phyloP scores from a whole-genome alignment of 352 stramenopile species.

The Globisporangium okanoganense region DNA sequence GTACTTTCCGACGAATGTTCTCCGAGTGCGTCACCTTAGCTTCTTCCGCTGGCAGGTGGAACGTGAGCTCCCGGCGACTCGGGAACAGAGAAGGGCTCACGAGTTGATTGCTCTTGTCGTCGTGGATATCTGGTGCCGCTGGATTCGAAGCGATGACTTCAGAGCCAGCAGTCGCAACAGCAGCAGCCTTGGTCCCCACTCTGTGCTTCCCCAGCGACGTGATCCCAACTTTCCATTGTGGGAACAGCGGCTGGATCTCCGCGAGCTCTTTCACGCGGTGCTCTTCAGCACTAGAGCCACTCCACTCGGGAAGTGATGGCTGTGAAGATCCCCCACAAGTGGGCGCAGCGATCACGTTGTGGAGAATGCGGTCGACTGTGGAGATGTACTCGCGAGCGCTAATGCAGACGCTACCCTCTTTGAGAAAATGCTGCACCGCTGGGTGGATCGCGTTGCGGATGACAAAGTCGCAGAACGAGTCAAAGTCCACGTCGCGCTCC shows the following conservation, averaged over 20 bases:
- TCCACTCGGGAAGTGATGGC: no score
- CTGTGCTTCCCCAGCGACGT: conserved; percentile 12
- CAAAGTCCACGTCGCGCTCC: conserved; percentile 35
- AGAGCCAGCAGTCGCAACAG: not conserved
- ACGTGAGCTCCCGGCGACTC: conserved; percentile 21
- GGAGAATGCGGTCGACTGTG: conserved; percentile 36
- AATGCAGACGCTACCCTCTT: conserved; percentile 33
- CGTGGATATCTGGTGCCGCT: not conserved
- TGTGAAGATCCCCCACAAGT: not conserved
- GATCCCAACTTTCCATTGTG: conserved; percentile 37
- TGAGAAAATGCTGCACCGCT: conserved; percentile 44
- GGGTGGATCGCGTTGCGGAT: conserved; percentile 44
- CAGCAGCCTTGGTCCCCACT: conserved; percentile 3
- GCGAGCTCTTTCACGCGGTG: conserved; percentile 32
- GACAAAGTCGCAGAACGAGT: conserved; percentile 43
- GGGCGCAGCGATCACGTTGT: conserved; percentile 27
- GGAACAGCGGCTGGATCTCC: conserved; percentile 42
- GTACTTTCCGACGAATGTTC: conserved; percentile 51
- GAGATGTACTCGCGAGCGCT: conserved; percentile 48
- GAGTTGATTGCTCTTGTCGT: not conserved
- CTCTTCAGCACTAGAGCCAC: not conserved
- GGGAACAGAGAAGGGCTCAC: no score
- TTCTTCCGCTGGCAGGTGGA: conserved; percentile 24
- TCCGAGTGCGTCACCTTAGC: conserved; percentile 29
- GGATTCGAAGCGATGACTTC: not conserved